Conservation (phyloP, 306 rosid genomes). For the Cyclanthera cordifolia region DNA sequence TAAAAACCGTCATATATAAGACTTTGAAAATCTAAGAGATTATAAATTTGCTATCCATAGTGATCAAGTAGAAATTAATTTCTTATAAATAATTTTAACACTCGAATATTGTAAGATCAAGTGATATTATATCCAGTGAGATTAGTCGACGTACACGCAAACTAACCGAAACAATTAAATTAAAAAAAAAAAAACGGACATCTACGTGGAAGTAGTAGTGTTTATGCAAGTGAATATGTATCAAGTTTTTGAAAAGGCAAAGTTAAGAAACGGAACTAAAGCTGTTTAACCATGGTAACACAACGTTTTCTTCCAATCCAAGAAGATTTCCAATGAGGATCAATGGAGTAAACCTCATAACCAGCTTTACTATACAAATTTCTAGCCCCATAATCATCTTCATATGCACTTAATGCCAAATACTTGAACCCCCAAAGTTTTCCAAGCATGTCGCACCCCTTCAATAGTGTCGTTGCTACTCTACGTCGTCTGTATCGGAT, state of each 20-base stretch:
- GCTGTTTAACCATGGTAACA: slow-evolving; percentile 54
- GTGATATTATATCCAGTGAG: too few species aligned
- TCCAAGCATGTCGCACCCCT: slow-evolving; percentile 55
- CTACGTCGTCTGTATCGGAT: slow-evolving; percentile 52
- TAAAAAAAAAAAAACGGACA: too few species aligned
- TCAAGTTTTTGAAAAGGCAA: background rate
- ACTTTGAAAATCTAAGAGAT: too few species aligned
- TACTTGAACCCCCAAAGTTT: slow-evolving; percentile 52
- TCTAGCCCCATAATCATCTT: slow-evolving; percentile 74
- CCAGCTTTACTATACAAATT: slow-evolving; percentile 65
- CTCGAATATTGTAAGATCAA: too few species aligned
- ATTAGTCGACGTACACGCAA: too few species aligned
- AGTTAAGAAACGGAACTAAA: slow-evolving; percentile 8
- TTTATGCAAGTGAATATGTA: too few species aligned
- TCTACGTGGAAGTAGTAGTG: too few species aligned
- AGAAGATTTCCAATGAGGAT: slow-evolving; percentile 64
- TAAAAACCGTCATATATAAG: too few species aligned
- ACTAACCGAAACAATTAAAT: too few species aligned
- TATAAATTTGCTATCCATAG: too few species aligned
- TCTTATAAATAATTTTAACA: too few species aligned
- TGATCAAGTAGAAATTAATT: too few species aligned
- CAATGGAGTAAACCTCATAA: slow-evolving; percentile 45
- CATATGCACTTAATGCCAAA: slow-evolving; percentile 70
- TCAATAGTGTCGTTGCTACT: slow-evolving; percentile 47
- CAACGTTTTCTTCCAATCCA: slow-evolving; percentile 87